Evolutionary conservation across 2,329 filamentous ascomycete species (phyloP), one percentile per base, ranked within the genome.

Genomic region (Dactylellina sp.): DNA sequence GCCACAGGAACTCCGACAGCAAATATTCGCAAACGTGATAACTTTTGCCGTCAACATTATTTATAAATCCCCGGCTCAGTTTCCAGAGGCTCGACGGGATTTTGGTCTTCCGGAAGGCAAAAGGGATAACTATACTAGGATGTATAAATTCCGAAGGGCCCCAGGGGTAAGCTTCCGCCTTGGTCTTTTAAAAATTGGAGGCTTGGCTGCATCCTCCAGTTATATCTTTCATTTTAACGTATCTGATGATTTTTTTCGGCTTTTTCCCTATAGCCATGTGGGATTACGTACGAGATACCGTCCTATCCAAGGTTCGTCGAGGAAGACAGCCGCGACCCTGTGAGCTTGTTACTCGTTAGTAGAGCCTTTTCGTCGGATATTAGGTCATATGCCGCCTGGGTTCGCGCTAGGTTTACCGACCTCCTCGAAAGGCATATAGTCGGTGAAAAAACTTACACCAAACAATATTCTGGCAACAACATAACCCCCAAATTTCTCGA

Each of bases 21-120:
- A 65, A 16, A 65, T 65, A 7, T 65, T 56, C 20, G 50, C 49
- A 40, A n/a, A 57, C 28, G 4, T 65, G 7, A 65, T 65, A 2
- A 65, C 50, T 0, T 57, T 39, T 32, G 9, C 62, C 1, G 18
- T 20, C 7, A 65, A 65, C 14, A 40, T 65, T 37, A 57, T 65
- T 7, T 65, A 65, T 4, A 40, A 24, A 7, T 57, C 62, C 9
- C 16, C 18, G 4, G 25, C 39, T 22, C 62, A 57, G 39, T 20
- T 50, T 3, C 24, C 40, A 47, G 52, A 50, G 57, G 50, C n/a
- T 5, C 50, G 62, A 1, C 28, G 39, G 16, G 35, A 40, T 6
- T 7, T 18, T 2, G 49, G 18, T 3, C n/a, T 57, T 24, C 25
- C 16, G 39, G 22, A 14, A 1, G 4, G 3, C 4, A 22, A 7